Conservation (phyloP, 1,284 basidiomycete species). For the Cutaneotrichosporon sp. region DNA sequence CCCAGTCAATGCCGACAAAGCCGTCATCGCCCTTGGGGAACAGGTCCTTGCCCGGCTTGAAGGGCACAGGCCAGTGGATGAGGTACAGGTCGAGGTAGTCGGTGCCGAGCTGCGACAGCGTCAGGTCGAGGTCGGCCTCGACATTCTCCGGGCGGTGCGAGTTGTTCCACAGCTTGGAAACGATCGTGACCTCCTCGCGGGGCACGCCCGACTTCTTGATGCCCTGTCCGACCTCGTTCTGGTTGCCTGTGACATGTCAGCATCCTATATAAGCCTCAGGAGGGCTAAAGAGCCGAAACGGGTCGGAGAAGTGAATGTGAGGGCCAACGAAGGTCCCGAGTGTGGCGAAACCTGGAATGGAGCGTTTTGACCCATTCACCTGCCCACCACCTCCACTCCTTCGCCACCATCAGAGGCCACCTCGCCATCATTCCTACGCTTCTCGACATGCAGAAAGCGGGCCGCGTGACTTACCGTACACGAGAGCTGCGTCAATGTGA, state of each 20-base stretch:
- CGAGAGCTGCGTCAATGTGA: conserved; percentile 70
- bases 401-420: no score
- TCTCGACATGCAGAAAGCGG: no score
- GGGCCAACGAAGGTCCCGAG: no score
- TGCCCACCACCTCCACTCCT: no score
- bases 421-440: no score
- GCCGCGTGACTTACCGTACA: no score
- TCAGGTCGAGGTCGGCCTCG: conserved; percentile 67
- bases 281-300: no score
- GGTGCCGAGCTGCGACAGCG: conserved; percentile 63
- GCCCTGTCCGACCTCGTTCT: conserved; percentile 63
- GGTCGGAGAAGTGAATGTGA: no score
- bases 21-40: conserved; percentile 48
- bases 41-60: conserved; percentile 59
- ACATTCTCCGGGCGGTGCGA: conserved; percentile 50
- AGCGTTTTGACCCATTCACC: no score
- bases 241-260: no score
- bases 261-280: no score
- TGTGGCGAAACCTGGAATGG: no score
- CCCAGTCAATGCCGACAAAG: conserved; percentile 24
- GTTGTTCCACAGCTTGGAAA: conserved; percentile 56
- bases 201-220: conserved; percentile 71
- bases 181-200: conserved; percentile 77
- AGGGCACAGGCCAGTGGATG: conserved; percentile 82
- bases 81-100: conserved; percentile 77